phyloP scores from a whole-genome alignment of 495 filamentous ascomycete genomes.

The Achaetomiella virescens region DNA sequence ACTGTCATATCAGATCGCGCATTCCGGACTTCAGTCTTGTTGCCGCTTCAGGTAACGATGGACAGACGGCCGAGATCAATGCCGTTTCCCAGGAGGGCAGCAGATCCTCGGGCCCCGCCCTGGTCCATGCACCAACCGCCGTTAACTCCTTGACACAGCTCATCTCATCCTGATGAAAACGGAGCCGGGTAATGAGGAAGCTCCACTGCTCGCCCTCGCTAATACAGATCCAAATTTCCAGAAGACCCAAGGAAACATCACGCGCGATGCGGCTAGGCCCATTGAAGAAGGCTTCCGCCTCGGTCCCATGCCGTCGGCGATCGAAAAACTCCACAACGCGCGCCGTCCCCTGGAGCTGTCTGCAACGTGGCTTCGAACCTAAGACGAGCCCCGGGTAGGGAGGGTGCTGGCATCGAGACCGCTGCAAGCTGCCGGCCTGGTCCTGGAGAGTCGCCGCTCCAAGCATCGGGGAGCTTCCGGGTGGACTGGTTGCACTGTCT shows the following conservation, averaged over 20 bases:
- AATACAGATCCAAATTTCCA: constrained; percentile 23
- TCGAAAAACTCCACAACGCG: constrained; percentile 6
- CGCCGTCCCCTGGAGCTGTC: not conserved
- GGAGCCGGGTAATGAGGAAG: constrained; percentile 8
- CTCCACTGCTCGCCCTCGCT: constrained; percentile 10
- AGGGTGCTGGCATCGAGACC: not conserved
- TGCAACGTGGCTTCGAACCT: constrained; percentile 1
- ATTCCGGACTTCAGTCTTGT: not conserved
- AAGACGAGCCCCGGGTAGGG: not conserved
- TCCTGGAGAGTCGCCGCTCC: not conserved
- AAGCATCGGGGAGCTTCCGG: not conserved
- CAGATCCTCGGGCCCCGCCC: not conserved
- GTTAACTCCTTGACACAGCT: not conserved
- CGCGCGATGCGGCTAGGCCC: constrained; percentile 17
- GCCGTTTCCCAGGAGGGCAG: not conserved
- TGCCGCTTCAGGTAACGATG: constrained; percentile 8
- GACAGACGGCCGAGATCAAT: not conserved
- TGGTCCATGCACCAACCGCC: not conserved
- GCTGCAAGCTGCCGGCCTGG: not conserved
- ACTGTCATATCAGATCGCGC: constrained; percentile 8
- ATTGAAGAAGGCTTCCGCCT: constrained; percentile 3
- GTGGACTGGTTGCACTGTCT: not conserved
- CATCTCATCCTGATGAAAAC: not conserved
- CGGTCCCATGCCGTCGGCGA: constrained; percentile 2
- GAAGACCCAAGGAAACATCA: constrained; percentile 13